phyloP scores from a whole-genome alignment of 768 basidiomycete species.

The Boletus pseudo-olivaceus region DNA sequence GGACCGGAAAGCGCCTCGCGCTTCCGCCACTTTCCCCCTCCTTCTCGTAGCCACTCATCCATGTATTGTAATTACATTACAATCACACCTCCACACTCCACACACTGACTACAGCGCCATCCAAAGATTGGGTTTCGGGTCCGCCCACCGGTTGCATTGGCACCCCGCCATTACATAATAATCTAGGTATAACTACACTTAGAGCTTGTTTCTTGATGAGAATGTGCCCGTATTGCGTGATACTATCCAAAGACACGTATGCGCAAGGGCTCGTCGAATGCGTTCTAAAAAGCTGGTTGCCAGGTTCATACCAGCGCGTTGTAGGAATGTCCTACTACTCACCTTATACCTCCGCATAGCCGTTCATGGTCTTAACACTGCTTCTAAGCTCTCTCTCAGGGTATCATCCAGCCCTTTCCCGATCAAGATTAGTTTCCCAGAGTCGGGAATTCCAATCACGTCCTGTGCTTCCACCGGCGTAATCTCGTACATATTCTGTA shows the following conservation, averaged over 20 bases:
- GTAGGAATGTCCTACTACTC: neutral
- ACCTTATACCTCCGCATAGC: neutral
- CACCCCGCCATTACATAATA: constrained; percentile 1
- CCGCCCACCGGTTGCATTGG: neutral
- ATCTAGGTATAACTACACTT: neutral
- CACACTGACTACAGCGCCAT: too few relatives aligned
- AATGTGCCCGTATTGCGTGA: too few relatives aligned
- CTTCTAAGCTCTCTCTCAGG: constrained; percentile 53
- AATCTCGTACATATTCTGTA: constrained; percentile 87
- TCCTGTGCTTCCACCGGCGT: constrained; percentile 38
- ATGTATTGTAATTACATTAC: too few relatives aligned
- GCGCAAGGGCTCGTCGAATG: neutral
- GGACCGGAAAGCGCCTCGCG: too few relatives aligned
- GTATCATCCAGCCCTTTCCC: constrained; percentile 69
- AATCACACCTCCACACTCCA: too few relatives aligned
- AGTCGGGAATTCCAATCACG: constrained; percentile 48
- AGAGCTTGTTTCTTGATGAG: neutral
- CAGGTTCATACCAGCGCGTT: neutral
- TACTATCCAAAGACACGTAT: neutral
- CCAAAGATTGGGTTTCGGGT: neutral
- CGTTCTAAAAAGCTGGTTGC: neutral
- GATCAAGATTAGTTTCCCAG: constrained; percentile 84
- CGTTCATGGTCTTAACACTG: constrained; percentile 8
- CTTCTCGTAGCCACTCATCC: too few relatives aligned
- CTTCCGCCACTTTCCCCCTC: too few relatives aligned